Percentiles rank a stretch among this genome's conserved stretches.
These are phyloP conservation scores for Gracilaria vermiculophylla DNA, from an alignment of 23 red algal species.

Conservation along the genomic window DNA sequence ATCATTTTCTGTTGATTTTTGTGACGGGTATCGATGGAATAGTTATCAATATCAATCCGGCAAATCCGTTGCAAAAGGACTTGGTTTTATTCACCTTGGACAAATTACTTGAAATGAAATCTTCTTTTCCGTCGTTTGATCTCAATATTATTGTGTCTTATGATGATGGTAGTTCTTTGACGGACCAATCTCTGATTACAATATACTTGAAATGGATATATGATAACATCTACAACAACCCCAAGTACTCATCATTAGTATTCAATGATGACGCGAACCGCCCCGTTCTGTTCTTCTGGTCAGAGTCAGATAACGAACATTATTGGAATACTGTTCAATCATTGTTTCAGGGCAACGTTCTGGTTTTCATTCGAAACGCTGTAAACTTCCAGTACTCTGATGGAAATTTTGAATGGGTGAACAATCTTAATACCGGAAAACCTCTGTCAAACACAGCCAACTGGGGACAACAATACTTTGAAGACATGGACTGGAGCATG, in stretches of 20 bases:
- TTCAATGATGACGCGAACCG: not conserved
- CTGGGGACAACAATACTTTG: conserved; percentile 52
- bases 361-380: conserved; percentile 35
- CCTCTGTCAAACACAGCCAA: conserved; percentile 30
- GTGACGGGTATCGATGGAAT: conserved; percentile 42
- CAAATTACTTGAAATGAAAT: not conserved
- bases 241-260: not conserved
- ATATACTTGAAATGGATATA: conserved; percentile 28
- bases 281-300: conserved; percentile 32
- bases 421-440: conserved; percentile 14
- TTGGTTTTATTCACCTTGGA: not conserved
- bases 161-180: conserved; percentile 1
- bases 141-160: conserved; percentile 46
- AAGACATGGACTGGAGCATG: conserved; percentile 21
- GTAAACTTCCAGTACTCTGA: conserved; percentile 35
- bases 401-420: conserved; percentile 50
- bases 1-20: conserved; percentile 41
- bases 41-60: conserved; percentile 51
- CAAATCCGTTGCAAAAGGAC: conserved; percentile 17
- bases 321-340: conserved; percentile 35
- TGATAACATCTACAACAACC: conserved; percentile 26
- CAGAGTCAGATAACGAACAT: conserved; percentile 17
- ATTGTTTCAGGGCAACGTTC: conserved; percentile 21
- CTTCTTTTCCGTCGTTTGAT: not conserved
- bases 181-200: not conserved